These are phyloP conservation scores for Excoecaria agallocha DNA, from an alignment of 345 rosid species.

Conservation along the genomic window DNA sequence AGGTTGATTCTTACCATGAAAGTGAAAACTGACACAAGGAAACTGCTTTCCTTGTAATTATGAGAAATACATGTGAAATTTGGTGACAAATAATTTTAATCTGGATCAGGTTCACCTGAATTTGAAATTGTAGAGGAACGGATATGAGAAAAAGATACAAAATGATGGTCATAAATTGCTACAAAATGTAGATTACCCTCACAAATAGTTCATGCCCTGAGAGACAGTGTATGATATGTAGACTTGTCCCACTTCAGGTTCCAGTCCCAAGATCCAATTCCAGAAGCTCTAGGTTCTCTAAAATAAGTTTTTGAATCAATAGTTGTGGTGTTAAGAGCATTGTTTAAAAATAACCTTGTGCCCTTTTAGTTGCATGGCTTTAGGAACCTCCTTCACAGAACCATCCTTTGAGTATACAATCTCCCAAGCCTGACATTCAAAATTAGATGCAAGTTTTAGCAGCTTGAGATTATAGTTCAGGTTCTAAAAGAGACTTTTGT, in stretches of 20 bases:
- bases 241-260: slow-evolving; percentile 69
- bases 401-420: slow-evolving; percentile 93
- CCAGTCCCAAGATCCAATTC: slow-evolving; percentile 96
- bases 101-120: slow-evolving; percentile 94
- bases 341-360: slow-evolving; percentile 5
- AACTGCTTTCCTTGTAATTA: slow-evolving; percentile 92
- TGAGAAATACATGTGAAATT: slow-evolving; percentile 89
- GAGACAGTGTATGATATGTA: slow-evolving; percentile 89
- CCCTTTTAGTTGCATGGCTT: slow-evolving; percentile 95
- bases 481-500: neutral
- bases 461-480: neutral
- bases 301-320: neutral
- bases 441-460: slow-evolving; percentile 17
- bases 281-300: slow-evolving; percentile 43
- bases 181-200: slow-evolving; percentile 61
- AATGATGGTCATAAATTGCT: slow-evolving; percentile 1
- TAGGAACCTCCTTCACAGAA: slow-evolving; percentile 83
- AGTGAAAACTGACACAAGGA: too few species aligned
- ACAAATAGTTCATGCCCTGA: slow-evolving; percentile 90
- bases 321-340: neutral
- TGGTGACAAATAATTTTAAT: slow-evolving; percentile 81
- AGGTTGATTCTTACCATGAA: slow-evolving; percentile 53
- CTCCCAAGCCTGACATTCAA: slow-evolving; percentile 82
- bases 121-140: slow-evolving; percentile 12
- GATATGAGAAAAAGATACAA: slow-evolving; percentile 5